phyloP scores from a whole-genome alignment of 2,329 filamentous ascomycete genomes.

The Stenocarpella maydis region DNA sequence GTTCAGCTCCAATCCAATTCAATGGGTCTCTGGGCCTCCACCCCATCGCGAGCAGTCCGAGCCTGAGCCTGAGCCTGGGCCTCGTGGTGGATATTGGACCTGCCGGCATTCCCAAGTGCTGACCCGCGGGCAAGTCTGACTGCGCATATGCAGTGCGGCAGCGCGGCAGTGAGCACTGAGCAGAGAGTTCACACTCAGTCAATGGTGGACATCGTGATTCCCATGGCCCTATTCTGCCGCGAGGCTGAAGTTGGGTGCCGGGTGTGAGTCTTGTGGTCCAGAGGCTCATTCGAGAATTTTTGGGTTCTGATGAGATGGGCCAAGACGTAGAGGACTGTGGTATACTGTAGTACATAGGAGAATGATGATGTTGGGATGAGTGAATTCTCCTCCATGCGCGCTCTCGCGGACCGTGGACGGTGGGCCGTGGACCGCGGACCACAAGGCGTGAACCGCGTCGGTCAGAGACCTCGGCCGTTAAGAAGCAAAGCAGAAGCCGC shows the following conservation, averaged over 20 bases:
- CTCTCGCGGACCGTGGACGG: background rate
- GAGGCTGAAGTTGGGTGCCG: conserved; percentile 25
- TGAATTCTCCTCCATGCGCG: background rate
- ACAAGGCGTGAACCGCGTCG: background rate
- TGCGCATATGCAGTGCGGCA: background rate
- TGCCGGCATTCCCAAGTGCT: conserved; percentile 24
- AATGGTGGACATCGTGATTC: background rate
- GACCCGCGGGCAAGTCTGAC: background rate
- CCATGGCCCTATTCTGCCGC: background rate
- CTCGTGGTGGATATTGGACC: background rate
- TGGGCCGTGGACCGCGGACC: background rate
- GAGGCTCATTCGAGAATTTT: conserved; percentile 9
- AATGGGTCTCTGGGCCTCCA: conserved; percentile 5
- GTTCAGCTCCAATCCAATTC: conserved; percentile 22
- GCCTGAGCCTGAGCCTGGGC: background rate
- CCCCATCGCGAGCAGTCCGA: conserved; percentile 5
- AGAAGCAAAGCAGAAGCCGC: conserved; percentile 12
- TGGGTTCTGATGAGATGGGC: conserved; percentile 22
- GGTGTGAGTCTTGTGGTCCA: conserved; percentile 4
- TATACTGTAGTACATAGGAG: background rate
- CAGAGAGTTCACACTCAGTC: conserved; percentile 2
- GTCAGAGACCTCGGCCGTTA: background rate
- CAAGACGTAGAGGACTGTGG: conserved; percentile 6
- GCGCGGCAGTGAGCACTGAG: background rate
- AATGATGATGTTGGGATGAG: conserved; percentile 9